phyloP scores from a whole-genome alignment of 176 grass and related monocot genomes.

The Themeda triandra region DNA sequence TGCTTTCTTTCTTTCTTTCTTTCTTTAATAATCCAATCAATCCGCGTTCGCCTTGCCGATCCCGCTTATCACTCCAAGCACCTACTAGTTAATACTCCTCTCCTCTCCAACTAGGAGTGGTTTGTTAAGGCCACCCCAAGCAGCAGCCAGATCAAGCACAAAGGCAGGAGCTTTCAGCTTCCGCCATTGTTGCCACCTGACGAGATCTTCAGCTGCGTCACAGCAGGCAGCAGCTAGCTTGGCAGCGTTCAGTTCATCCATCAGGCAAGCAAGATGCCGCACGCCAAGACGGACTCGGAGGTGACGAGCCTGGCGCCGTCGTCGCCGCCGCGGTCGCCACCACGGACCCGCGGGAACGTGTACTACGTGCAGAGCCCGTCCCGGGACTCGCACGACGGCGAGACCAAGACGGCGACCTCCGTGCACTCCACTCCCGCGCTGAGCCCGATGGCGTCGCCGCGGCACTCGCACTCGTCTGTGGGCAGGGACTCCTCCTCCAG shows the following conservation, averaged over 20 bases:
- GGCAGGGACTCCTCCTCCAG: slow-evolving; percentile 75
- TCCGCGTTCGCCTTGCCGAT: no score
- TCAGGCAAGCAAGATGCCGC: slow-evolving; percentile 33
- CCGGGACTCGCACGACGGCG: slow-evolving; percentile 89
- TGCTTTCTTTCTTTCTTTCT: no score
- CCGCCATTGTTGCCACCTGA: no score
- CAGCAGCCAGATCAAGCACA: background rate
- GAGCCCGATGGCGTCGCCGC: slow-evolving; percentile 69
- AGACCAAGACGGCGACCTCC: slow-evolving; percentile 64
- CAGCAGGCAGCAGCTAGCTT: no score
- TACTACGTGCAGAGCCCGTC: slow-evolving; percentile 98
- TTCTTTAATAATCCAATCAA: no score
- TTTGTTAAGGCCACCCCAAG: no score
- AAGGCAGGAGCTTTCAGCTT: no score
- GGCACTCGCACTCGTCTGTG: slow-evolving; percentile 78
- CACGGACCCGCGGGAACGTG: slow-evolving; percentile 30
- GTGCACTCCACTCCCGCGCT: slow-evolving; percentile 71
- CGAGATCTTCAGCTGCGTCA: no score
- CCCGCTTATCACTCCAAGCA: no score
- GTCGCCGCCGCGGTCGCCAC: slow-evolving; percentile 61
- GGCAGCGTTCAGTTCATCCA: background rate
- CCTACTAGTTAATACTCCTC: no score
- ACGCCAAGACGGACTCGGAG: slow-evolving; percentile 93
- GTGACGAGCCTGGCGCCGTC: slow-evolving; percentile 83
- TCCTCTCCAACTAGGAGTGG: no score